Percentiles rank a stretch among this genome's conserved stretches.
Evolutionary conservation across 2,329 filamentous ascomycete species (phyloP).

Genomic region (Atkinsonella hypoxylon): DNA sequence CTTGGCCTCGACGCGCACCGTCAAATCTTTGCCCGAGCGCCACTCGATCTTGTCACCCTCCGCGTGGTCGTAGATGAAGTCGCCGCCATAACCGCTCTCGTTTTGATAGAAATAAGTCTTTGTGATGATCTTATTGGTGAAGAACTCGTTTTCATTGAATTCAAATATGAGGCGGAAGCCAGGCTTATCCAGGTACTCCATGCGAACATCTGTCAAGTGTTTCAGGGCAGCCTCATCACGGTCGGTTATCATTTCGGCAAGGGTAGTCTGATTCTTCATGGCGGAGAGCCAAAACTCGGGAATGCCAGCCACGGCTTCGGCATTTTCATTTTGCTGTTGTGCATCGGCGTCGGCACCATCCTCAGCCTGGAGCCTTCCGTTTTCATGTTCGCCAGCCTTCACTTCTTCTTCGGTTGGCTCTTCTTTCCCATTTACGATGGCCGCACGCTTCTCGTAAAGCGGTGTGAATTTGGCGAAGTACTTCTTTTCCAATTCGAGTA

Average conservation of each 20-base stretch:
- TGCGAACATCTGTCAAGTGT: constrained; percentile 81
- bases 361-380: constrained; percentile 59
- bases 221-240: constrained; percentile 91
- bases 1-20: constrained; percentile 92
- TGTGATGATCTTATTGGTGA: constrained; percentile 91
- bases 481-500: constrained; percentile 97
- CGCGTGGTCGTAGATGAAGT: constrained; percentile 99
- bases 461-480: constrained; percentile 98
- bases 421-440: constrained; percentile 75
- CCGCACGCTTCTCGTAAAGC: constrained; percentile 86
- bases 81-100: constrained; percentile 94
- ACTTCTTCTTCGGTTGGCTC: constrained; percentile 86
- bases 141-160: constrained; percentile 89
- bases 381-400: constrained; percentile 69
- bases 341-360: constrained; percentile 42
- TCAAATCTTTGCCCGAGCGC: constrained; percentile 87
- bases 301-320: constrained; percentile 59
- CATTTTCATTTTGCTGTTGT: constrained; percentile 45
- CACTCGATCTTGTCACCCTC: constrained; percentile 97
- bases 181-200: constrained; percentile 98
- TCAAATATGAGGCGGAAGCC: constrained; percentile 98
- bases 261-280: constrained; percentile 98
- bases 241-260: constrained; percentile 98
- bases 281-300: constrained; percentile 99
- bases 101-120: constrained; percentile 99